Evolutionary conservation across 495 filamentous ascomycete species (phyloP).

Genomic region (Diplogelasinospora grovesii): DNA sequence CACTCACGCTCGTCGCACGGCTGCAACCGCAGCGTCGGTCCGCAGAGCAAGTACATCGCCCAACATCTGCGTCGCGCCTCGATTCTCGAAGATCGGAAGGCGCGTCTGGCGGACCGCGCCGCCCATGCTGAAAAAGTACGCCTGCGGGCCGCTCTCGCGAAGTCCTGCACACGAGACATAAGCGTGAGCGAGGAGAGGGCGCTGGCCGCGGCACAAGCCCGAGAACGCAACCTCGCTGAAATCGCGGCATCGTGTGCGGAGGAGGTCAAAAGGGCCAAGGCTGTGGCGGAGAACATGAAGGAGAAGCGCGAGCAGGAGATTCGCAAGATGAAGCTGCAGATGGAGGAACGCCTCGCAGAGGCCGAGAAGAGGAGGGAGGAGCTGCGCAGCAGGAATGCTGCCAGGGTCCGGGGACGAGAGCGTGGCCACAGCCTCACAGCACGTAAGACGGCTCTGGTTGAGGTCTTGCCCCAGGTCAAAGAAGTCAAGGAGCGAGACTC

Average conservation of each 20-base stretch:
- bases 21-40: constrained; percentile 52
- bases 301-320: constrained; percentile 85
- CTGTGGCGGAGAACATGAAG: constrained; percentile 84
- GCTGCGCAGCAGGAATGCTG: constrained; percentile 49
- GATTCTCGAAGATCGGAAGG: constrained; percentile 89
- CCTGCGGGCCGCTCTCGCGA: constrained; percentile 75
- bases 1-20: constrained; percentile 62
- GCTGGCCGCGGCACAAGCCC: constrained; percentile 80
- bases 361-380: constrained; percentile 69
- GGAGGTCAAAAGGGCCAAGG: constrained; percentile 91
- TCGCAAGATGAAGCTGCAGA: constrained; percentile 62
- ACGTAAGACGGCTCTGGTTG: constrained; percentile 36
- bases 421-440: constrained; percentile 57
- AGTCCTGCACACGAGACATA: constrained; percentile 58
- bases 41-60: constrained; percentile 75
- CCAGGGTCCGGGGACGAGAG: constrained; percentile 46
- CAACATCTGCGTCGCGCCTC: constrained; percentile 87
- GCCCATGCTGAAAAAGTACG: constrained; percentile 97
- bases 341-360: constrained; percentile 85
- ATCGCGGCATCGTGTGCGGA: constrained; percentile 91
- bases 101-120: constrained; percentile 84
- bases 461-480: constrained; percentile 47
- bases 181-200: constrained; percentile 73
- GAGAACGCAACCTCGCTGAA: constrained; percentile 86
- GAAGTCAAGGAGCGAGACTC: constrained; percentile 40